These are phyloP conservation scores for Pseudomassariella vexata DNA, from an alignment of 2,329 filamentous ascomycete species.

Conservation along the genomic window DNA sequence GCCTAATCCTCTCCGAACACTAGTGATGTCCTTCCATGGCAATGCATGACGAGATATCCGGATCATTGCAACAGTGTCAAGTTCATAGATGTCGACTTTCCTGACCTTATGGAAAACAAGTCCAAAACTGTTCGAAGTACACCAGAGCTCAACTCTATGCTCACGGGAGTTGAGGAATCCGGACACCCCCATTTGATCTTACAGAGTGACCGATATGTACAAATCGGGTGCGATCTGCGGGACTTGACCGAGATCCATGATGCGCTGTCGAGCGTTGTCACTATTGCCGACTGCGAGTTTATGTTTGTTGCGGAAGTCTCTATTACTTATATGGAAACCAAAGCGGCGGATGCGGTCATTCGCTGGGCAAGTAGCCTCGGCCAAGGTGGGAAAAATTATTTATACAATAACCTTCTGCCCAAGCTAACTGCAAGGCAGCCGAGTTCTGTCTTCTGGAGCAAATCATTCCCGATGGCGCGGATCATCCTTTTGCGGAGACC, in stretches of 20 bases:
- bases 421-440: constrained; percentile 37
- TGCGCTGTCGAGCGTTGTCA: constrained; percentile 52
- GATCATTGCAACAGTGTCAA: constrained; percentile 49
- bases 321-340: constrained; percentile 79
- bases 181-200: constrained; percentile 47
- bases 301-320: constrained; percentile 88
- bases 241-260: constrained; percentile 56
- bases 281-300: constrained; percentile 54
- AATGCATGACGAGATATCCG: constrained; percentile 65
- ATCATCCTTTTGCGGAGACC: constrained; percentile 78
- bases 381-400: constrained; percentile 44
- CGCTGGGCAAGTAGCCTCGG: constrained; percentile 69
- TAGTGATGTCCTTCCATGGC: constrained; percentile 84
- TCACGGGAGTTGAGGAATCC: constrained; percentile 37
- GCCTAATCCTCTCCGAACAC: too few species aligned
- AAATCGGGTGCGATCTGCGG: constrained; percentile 76
- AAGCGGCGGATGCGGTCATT: constrained; percentile 68
- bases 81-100: constrained; percentile 86
- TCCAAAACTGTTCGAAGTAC: constrained; percentile 60
- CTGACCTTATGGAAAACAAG: constrained; percentile 72
- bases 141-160: constrained; percentile 48
- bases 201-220: constrained; percentile 65
- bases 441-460: constrained; percentile 86
- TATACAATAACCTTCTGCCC: constrained; percentile 11
- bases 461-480: constrained; percentile 68